Evolutionary conservation across 2,329 filamentous ascomycete species (phyloP), one percentile per base, ranked within the genome.

Genomic region (Xylaria sp.): DNA sequence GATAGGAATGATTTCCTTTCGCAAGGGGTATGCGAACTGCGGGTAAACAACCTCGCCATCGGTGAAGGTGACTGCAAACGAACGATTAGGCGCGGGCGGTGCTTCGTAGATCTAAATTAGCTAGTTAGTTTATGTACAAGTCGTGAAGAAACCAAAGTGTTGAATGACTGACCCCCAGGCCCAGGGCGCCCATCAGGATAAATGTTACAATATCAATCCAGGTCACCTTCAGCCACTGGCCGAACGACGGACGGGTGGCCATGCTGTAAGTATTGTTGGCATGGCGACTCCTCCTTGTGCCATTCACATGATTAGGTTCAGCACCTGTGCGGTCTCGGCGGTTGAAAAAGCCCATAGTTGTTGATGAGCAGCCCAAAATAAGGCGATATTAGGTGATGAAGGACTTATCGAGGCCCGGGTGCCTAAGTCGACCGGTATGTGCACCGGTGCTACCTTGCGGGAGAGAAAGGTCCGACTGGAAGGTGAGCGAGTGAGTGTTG

Each of bases 1-100:
- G 75, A 92, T 92, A 28, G 91, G 90, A 6, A 93, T 79, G 75
- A 92, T 90, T 74, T 92, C 89, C 53, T 90, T 87, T 68, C 91
- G 88, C 28, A 92, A 79, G 0, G 91, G 90, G 76, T 92, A 93
- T 33, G 89, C 90, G 72, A 92, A 92, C 68, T 92, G 77, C 0
- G 91, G 91, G 72, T 89, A 87, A 54, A 93, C 89, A 49, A 93
- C 83, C 75, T 92, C 87, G 68, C 89, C 89, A 72, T 92, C 87
- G 36, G 83, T 79, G 75, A 91, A 92, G 56, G 84, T 86, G 49
- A 93, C 85, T 42, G 91, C 86, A 77, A 93, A 93, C 10, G 89
- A 91, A n/a, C 90, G 85, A 6, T 85, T 88, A 0, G 90, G 88
- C 0, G 90, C 89, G 0, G 91, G 91, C 17, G 87, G 82, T 2